Percentiles rank a stretch among this genome's conserved stretches.
These are phyloP conservation scores for Echeveria elegans DNA, from an alignment of 164 flowering plant genomes.

Conservation along the genomic window DNA sequence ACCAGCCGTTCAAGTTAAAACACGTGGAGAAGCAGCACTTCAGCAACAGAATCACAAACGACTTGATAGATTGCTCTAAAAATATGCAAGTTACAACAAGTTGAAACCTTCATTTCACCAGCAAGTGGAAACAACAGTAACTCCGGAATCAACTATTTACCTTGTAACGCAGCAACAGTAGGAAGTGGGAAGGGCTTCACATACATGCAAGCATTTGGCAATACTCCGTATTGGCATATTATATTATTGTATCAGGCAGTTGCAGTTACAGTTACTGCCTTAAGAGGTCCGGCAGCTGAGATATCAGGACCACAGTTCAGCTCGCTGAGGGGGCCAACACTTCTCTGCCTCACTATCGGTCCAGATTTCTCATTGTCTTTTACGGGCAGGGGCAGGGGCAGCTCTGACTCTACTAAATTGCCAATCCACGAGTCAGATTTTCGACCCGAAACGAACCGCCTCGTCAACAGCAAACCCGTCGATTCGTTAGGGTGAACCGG, in stretches of 20 bases:
- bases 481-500: neutral
- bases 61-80: neutral
- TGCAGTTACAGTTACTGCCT: neutral
- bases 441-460: slow-evolving; percentile 8
- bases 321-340: neutral
- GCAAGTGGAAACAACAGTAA: neutral
- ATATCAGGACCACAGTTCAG: neutral
- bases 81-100: neutral
- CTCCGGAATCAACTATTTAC: neutral
- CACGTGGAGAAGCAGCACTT: neutral
- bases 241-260: too few species aligned
- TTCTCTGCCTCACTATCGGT: neutral
- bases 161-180: neutral
- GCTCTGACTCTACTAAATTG: neutral
- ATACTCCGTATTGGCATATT: too few species aligned
- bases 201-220: neutral
- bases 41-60: neutral
- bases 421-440: slow-evolving; percentile 9
- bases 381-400: neutral
- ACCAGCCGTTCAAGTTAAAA: neutral
- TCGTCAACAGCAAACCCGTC: neutral
- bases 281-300: neutral
- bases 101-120: neutral
- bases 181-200: neutral
- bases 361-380: neutral